Conservation (phyloP, 148 eudicot species). For the Dianthus caryophyllus region DNA sequence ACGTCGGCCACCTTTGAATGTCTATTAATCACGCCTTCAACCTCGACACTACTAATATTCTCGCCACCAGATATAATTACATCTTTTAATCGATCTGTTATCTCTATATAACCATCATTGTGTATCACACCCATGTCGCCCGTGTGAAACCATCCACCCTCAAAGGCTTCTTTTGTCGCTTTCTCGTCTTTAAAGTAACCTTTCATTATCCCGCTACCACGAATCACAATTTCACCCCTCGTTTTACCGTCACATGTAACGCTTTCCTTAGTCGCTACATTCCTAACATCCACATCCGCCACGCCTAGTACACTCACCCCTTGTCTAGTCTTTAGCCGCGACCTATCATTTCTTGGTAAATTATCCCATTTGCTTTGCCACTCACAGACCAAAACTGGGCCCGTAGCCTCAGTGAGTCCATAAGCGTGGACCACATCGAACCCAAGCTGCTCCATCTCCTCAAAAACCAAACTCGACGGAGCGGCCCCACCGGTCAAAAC, state of each 20-base stretch:
- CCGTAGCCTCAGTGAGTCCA: slow-evolving; percentile 87
- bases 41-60: no score
- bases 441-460: slow-evolving; percentile 51
- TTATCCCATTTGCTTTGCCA: slow-evolving; percentile 64
- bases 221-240: slow-evolving; percentile 60
- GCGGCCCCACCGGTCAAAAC: slow-evolving; percentile 83
- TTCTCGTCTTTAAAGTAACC: no score
- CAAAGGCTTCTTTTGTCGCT: no score
- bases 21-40: no score
- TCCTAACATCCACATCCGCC: slow-evolving; percentile 59
- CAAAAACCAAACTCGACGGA: slow-evolving; percentile 57
- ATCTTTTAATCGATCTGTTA: no score
- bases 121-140: no score
- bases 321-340: slow-evolving; percentile 58
- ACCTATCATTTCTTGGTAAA: slow-evolving; percentile 28
- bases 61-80: no score
- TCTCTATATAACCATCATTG: no score
- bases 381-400: slow-evolving; percentile 76
- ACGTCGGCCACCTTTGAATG: no score
- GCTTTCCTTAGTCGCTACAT: slow-evolving; percentile 37
- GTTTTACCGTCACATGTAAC: slow-evolving; percentile 58
- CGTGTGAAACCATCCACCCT: no score
- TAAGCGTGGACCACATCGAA: slow-evolving; percentile 71
- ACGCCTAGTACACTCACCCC: slow-evolving; percentile 56
- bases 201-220: slow-evolving; percentile 81